Percentiles rank a stretch among this genome's conserved stretches.
These are phyloP conservation scores for Fusarium drepaniforme DNA, from an alignment of 2,329 filamentous ascomycete species.

Conservation along the genomic window DNA sequence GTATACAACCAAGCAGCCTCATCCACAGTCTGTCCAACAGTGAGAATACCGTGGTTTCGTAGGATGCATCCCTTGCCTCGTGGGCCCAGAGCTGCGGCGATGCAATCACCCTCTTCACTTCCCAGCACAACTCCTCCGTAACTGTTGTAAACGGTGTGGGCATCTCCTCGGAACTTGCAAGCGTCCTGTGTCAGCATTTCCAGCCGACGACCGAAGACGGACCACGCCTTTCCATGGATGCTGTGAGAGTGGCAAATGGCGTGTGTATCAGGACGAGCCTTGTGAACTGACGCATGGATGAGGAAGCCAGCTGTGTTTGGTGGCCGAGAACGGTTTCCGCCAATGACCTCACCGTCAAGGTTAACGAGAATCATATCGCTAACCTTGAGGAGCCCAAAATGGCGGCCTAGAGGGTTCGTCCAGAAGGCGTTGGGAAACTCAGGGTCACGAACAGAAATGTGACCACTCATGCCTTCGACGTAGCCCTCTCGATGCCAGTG, in stretches of 20 bases:
- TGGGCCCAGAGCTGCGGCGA: slow-evolving; percentile 71
- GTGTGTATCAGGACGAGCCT: slow-evolving; percentile 72
- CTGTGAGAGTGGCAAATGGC: slow-evolving; percentile 78
- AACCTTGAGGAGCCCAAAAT: slow-evolving; percentile 75
- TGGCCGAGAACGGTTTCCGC: slow-evolving; percentile 69
- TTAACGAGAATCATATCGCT: slow-evolving; percentile 78
- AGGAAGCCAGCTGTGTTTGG: slow-evolving; percentile 77
- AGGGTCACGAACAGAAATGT: slow-evolving; percentile 75
- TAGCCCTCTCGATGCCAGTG: slow-evolving; percentile 75
- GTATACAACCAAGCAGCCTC: slow-evolving; percentile 79
- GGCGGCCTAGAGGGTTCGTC: slow-evolving; percentile 74
- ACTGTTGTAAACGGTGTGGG: slow-evolving; percentile 73
- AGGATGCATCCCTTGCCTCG: slow-evolving; percentile 72
- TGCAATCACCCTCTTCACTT: slow-evolving; percentile 71
- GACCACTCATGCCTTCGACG: slow-evolving; percentile 76
- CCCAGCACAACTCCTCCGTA: slow-evolving; percentile 65
- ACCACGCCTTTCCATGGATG: slow-evolving; percentile 75
- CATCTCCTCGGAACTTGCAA: slow-evolving; percentile 70
- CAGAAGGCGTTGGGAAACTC: slow-evolving; percentile 72
- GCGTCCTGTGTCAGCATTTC: slow-evolving; percentile 79
- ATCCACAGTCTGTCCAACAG: slow-evolving; percentile 77
- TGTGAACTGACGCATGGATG: slow-evolving; percentile 75
- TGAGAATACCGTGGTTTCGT: slow-evolving; percentile 78
- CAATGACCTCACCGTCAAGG: slow-evolving; percentile 69
- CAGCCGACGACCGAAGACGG: slow-evolving; percentile 69